Base-by-base conservation (phyloP, 768 basidiomycete genomes). In the Postia placenta region DNA sequence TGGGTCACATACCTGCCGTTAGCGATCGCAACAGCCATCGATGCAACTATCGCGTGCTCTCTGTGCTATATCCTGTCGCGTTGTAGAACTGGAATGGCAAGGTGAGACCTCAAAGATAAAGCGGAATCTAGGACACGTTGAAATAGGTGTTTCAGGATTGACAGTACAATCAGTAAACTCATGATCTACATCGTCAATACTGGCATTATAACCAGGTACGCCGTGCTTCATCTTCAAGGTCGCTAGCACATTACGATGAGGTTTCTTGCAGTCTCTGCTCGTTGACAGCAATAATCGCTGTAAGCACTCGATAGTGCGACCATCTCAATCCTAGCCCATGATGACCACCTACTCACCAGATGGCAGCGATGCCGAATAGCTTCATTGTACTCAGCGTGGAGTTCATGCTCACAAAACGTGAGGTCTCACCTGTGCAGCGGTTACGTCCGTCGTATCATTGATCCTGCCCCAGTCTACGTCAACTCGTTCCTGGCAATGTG, bases 401-500 rank as follows among this genome's bases (percentile, higher is more conserved):
- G 25, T 54, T 58, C 24, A 30, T 55, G 17, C 41, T 58, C 14
- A 55, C 54, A 42, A 58, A 58, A 36, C 26, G 56, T 58, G 30
- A 15, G 56, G 45, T 20, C 20, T 1, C 2, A 37, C 15, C 24
- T 5, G 7, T 22, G 6, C 23, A 19, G 17, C 11, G 24, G 14
- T 3, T 19, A 33, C 30, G 2, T 42, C 30, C 27, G 20, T 7
- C 1, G 5, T 28, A 19, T 15, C 11, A n/a, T n/a, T n/a, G n/a
- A n/a, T n/a, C n/a, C n/a, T n/a, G n/a, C n/a, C 20, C 6, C 28
- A 58, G 56, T 58, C 24, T 58, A 58, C 49, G 54, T 58, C 42
- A 58, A 58, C 49, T 58, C 56, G 7, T 58, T 52, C 42, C 27
- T 58, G 36, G 56, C 56, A 4, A 55, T 58, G 56, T 58, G 22